Conservation (phyloP, 257 asterid genomes). For the Jasminum sambac region DNA sequence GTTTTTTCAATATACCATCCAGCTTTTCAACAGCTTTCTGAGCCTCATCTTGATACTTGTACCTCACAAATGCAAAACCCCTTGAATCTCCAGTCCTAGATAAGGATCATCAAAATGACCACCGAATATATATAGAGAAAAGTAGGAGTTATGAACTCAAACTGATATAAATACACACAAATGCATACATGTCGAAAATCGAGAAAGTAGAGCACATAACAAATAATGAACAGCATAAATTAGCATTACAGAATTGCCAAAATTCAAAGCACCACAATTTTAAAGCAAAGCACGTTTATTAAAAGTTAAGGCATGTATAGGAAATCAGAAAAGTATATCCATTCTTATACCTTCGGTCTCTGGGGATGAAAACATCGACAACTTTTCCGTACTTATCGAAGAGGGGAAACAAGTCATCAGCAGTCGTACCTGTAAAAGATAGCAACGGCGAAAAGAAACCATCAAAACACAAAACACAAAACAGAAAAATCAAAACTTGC, state of each 20-base stretch:
- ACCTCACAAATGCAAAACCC: conserved; percentile 96
- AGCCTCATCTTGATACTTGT: conserved; percentile 96
- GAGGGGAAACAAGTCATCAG: conserved; percentile 74
- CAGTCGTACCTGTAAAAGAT: conserved; percentile 63
- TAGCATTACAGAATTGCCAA: neutral
- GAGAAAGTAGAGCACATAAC: neutral
- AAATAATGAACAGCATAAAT: neutral
- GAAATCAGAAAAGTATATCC: neutral
- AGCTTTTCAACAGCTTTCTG: conserved; percentile 90
- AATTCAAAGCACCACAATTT: neutral
- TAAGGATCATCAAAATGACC: neutral
- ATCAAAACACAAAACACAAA: neutral
- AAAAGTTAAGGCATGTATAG: neutral
- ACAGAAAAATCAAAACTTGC: neutral
- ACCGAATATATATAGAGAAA: neutral
- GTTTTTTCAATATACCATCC: conserved; percentile 56
- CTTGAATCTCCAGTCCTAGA: conserved; percentile 96
- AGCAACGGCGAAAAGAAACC: neutral
- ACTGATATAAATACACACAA: neutral
- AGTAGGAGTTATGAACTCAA: neutral
- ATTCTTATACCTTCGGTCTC: conserved; percentile 68
- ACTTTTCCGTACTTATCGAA: conserved; percentile 86
- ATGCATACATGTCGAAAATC: neutral
- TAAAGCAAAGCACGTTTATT: neutral
- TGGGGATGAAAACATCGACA: conserved; percentile 81